These are phyloP conservation scores for Pythium oligandrum DNA, from an alignment of 352 stramenopile species.

Conservation along the genomic window DNA sequence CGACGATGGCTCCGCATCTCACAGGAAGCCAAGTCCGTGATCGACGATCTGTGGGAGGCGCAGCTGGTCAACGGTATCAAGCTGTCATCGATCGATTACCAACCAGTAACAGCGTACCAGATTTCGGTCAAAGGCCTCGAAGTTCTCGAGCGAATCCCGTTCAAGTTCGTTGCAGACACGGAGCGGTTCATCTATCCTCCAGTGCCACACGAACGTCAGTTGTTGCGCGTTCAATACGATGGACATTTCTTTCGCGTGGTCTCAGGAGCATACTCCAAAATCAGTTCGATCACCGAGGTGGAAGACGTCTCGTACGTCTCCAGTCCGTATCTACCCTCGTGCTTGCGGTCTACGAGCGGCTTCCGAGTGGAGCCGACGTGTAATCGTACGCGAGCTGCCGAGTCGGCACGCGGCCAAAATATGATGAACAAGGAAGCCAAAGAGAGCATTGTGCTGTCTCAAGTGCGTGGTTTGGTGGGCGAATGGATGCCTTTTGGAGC, in stretches of 20 bases:
- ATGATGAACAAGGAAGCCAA: conserved; percentile 92
- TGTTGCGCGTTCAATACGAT: conserved; percentile 56
- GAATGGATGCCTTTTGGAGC: conserved; percentile 97
- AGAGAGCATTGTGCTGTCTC: conserved; percentile 94
- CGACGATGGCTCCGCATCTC: conserved; percentile 89
- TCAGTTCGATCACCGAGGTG: conserved; percentile 93
- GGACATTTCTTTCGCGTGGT: conserved; percentile 69
- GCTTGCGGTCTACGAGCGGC: conserved; percentile 90
- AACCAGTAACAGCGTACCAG: conserved; percentile 96
- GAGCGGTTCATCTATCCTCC: conserved; percentile 49
- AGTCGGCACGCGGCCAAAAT: conserved; percentile 82
- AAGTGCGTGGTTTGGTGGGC: conserved; percentile 94
- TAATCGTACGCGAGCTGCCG: conserved; percentile 90
- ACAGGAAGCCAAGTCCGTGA: conserved; percentile 94
- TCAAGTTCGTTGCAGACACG: conserved; percentile 61
- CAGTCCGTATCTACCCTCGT: conserved; percentile 95
- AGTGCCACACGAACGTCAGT: conserved; percentile 4
- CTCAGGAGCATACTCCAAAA: conserved; percentile 76
- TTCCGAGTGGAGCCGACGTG: conserved; percentile 87
- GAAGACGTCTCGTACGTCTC: conserved; percentile 98
- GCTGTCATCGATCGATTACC: conserved; percentile 90
- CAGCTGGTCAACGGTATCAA: conserved; percentile 95
- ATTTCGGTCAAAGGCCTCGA: conserved; percentile 85
- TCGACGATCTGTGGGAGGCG: conserved; percentile 94
- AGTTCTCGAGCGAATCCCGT: conserved; percentile 86